Evolutionary conservation across 371 early-diverging fungal species (phyloP).

Genomic region (Blakeslea trispora): DNA sequence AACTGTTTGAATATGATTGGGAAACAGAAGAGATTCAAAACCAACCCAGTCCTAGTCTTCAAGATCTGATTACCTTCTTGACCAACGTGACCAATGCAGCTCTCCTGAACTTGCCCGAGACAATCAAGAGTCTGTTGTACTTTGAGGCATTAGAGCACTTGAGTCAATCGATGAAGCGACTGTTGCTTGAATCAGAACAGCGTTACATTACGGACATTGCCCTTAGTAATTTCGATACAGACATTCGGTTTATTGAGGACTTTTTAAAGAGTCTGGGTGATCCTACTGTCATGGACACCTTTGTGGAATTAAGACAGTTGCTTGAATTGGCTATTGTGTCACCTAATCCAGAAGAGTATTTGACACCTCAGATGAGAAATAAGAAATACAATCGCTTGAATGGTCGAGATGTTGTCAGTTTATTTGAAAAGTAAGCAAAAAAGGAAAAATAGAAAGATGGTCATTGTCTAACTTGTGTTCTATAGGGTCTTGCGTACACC

Average conservation of each 20-base stretch:
- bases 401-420: constrained; percentile 59
- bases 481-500: constrained; percentile 28
- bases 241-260: constrained; percentile 74
- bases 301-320: constrained; percentile 75
- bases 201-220: constrained; percentile 65
- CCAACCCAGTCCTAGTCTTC: constrained; percentile 66
- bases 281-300: constrained; percentile 67
- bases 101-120: constrained; percentile 67
- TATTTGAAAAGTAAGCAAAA: constrained; percentile 81
- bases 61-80: constrained; percentile 74
- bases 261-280: constrained; percentile 70
- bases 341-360: constrained; percentile 76
- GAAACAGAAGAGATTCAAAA: constrained; percentile 39
- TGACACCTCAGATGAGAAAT: constrained; percentile 60
- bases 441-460: background rate
- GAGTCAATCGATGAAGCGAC: constrained; percentile 62
- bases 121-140: constrained; percentile 70
- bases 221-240: constrained; percentile 69
- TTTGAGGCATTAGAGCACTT: constrained; percentile 80
- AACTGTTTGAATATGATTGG: constrained; percentile 86
- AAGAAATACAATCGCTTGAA: constrained; percentile 67
- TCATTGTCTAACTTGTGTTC: too few species aligned
- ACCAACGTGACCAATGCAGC: constrained; percentile 73
- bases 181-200: constrained; percentile 62
- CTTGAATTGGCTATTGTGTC: constrained; percentile 59